These are phyloP conservation scores for Casuarina glauca DNA, from an alignment of 306 rosid genomes.

Conservation along the genomic window DNA sequence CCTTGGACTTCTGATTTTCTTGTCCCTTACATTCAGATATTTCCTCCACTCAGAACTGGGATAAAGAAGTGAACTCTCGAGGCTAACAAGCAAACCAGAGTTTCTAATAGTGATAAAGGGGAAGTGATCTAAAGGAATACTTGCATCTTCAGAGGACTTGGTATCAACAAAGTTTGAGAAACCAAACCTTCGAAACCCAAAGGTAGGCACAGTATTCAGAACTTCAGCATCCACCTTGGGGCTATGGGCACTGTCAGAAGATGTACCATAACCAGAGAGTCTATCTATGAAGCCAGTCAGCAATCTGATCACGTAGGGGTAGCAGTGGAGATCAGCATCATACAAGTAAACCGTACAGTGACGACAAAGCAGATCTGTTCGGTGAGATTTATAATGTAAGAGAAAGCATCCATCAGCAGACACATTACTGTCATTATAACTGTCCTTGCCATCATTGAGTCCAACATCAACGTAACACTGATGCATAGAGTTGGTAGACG, in stretches of 20 bases:
- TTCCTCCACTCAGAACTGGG: conserved; percentile 76
- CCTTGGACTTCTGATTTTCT: conserved; percentile 41
- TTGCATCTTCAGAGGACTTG: conserved; percentile 61
- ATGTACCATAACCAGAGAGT: conserved; percentile 42
- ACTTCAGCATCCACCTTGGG: conserved; percentile 31
- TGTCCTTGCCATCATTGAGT: conserved; percentile 39
- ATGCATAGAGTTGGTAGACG: conserved; percentile 34
- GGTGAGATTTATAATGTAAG: conserved; percentile 52
- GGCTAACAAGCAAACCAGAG: conserved; percentile 59
- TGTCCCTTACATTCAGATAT: conserved; percentile 48
- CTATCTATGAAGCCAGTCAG: conserved; percentile 56
- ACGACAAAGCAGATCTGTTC: conserved; percentile 34
- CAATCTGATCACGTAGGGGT: conserved; percentile 59
- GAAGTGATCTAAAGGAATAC: conserved; percentile 71
- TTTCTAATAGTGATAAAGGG: conserved; percentile 72
- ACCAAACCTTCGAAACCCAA: conserved; percentile 70
- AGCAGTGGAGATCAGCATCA: conserved; percentile 75
- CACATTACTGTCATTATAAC: conserved; percentile 31
- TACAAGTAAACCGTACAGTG: conserved; percentile 45
- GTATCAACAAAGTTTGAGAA: conserved; percentile 73
- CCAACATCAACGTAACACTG: conserved; percentile 40
- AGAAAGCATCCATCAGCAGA: conserved; percentile 50
- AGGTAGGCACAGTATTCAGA: conserved; percentile 29
- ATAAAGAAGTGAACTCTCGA: conserved; percentile 56
- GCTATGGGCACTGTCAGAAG: conserved; percentile 28